Base-by-base conservation (phyloP, 78 protist genomes). In the slime mould (Dictyostelium discoideum) region DNA sequence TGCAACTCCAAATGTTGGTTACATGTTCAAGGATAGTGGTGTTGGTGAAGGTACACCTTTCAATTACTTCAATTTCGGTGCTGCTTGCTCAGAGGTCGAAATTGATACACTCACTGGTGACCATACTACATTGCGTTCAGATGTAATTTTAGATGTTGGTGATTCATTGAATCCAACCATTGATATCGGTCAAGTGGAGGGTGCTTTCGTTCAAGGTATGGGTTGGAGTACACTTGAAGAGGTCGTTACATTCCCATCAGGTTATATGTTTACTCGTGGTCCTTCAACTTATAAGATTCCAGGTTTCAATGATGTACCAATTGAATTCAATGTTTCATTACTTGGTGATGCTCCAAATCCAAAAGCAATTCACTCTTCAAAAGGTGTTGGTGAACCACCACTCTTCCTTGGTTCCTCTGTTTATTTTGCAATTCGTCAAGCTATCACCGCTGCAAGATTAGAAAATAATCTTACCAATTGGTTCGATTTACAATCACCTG, bases 141-240 rank as follows among this genome's bases (percentile, higher is more conserved):
- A 99, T 79, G 22, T 99, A n/a, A 48, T 98, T n/a, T 67, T 97
- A 94, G 99, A 99, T 81, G 98, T 98, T 39, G 99, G 99, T 67
- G 54, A 85, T 32, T 42, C 98, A 22, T 57, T 99, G 78, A 98
- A 99, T 73, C 99, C 99, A 26, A 77, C 98, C 9, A 92, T 98
- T 82, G 99, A 98, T 95, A 54, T 98, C 7, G 98, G 98, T 22
- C 98, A 96, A 84, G 95, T 96, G 9, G 99, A 98, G 65, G 99
- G 99, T 46, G 99, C 99, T 24, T 98, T 96, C 63, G 24, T 86
- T 37, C 97, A 98, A 92, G 99, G 99, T 77, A 40, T 95, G 37
- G 99, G 99, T 1, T 89, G 78, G 86, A 48, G 93, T 85, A 98
- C 99, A 22, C 46, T 84, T 18, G 99, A 99, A 90, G 99, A 98